phyloP scores from a whole-genome alignment of 805 yeast species.

The Sungouiozyma intestinalis region DNA sequence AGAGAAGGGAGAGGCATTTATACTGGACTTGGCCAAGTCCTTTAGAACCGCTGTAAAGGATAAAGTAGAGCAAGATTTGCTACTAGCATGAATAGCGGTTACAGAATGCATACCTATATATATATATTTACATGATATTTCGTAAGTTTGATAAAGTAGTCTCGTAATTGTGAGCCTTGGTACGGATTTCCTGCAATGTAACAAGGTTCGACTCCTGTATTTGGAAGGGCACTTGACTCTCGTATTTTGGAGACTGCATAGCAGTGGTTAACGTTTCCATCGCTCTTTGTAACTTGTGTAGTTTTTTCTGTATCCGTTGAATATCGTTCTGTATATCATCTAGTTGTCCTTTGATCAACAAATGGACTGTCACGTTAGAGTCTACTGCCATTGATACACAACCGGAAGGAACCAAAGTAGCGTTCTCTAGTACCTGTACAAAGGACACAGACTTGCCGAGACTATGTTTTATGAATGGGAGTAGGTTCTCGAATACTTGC shows the following conservation, averaged over 20 bases:
- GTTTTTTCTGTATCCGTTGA: conserved; percentile 63
- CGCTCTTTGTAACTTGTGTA: conserved; percentile 50
- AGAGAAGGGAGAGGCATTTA: conserved; percentile 39
- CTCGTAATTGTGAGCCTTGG: not conserved
- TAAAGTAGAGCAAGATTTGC: conserved; percentile 27
- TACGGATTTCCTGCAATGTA: not conserved
- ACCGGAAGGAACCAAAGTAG: conserved; percentile 35
- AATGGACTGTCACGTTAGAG: conserved; percentile 70
- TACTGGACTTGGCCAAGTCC: conserved; percentile 34
- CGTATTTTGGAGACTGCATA: conserved; percentile 61
- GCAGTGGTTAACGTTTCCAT: conserved; percentile 55
- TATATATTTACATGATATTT: conserved; percentile 4
- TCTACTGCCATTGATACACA: conserved; percentile 76
- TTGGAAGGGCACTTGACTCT: conserved; percentile 67
- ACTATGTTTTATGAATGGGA: not conserved
- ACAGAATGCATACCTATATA: conserved; percentile 2
- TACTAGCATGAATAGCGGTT: not conserved
- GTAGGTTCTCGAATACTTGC: not conserved
- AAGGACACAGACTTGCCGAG: not conserved
- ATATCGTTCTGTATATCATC: conserved; percentile 79
- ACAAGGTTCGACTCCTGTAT: conserved; percentile 45
- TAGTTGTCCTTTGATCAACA: conserved; percentile 85
- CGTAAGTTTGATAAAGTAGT: conserved; percentile 1
- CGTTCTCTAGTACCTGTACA: not conserved
- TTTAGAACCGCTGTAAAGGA: conserved; percentile 40